Percentiles rank a stretch among this genome's conserved stretches.
phyloP scores from a whole-genome alignment of 768 basidiomycete species.

The Suillus alpinus region DNA sequence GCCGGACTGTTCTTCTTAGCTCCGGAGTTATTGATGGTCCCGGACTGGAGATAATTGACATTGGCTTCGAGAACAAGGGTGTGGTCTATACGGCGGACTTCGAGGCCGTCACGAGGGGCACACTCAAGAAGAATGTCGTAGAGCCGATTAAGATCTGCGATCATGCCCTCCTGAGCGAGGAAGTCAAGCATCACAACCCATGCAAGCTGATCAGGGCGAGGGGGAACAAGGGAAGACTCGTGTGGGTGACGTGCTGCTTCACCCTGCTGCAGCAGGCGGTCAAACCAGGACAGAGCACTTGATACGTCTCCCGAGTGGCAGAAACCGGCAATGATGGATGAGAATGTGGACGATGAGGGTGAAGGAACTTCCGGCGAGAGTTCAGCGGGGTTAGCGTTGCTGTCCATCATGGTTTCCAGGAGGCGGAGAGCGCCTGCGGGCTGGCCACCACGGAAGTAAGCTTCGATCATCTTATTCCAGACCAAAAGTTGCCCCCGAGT shows the following conservation, averaged over 20 bases:
- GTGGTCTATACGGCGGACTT: constrained; percentile 37
- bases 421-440: constrained; percentile 63
- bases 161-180: constrained; percentile 43
- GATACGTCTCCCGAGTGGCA: constrained; percentile 50
- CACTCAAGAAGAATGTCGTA: constrained; percentile 40
- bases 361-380: constrained; percentile 45
- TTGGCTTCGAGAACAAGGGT: constrained; percentile 45
- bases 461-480: constrained; percentile 77
- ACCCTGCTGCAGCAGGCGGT: constrained; percentile 52
- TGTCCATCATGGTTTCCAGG: constrained; percentile 68
- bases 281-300: constrained; percentile 71
- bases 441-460: constrained; percentile 63
- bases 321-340: constrained; percentile 64
- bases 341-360: constrained; percentile 63
- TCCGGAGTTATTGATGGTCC: constrained; percentile 6
- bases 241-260: constrained; percentile 34
- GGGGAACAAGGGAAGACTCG: constrained; percentile 40
- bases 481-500: constrained; percentile 42
- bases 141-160: constrained; percentile 55
- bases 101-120: constrained; percentile 33
- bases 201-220: constrained; percentile 50
- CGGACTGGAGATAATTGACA: constrained; percentile 29
- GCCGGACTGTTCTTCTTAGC: constrained; percentile 11
- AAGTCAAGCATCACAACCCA: constrained; percentile 62
- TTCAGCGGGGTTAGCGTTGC: constrained; percentile 31